Base-by-base conservation (phyloP, 2,329 filamentous ascomycete species). In the Ophiostoma australiae region DNA sequence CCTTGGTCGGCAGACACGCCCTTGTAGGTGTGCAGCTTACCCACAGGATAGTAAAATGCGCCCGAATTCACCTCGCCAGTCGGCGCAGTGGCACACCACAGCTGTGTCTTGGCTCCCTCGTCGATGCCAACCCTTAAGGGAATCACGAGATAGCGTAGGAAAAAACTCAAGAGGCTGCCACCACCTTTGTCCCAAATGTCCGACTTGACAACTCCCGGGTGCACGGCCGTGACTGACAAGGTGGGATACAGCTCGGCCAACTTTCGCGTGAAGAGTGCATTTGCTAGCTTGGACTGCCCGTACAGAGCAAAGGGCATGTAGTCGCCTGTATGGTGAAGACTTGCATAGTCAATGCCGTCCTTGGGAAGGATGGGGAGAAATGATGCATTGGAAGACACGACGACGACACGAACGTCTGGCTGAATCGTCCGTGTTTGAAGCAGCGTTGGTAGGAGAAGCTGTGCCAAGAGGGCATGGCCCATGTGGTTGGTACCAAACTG, bases 401-500 rank as follows among this genome's bases (percentile, higher is more conserved):
- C 8, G 52, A 68, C 13, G 39, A 68, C 10, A 27, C 70, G 70
- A 23, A 70, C 69, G 35, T 70, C 17, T 66, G 23, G 11, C 58
- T 63, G 58, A 33, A 63, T 33, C 11, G 27, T 20, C 15, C 35
- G 58, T 17, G 58, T 70, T 11, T 75, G 71, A 20, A 73, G 70
- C 5, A 79, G 73, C 4, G 75, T 58, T 1, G 77, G 77, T 6
- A 76, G 70, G 13, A 83, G 74, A 1, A 80, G 76, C 66, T 80
- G 78, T 48, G 78, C 78, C 1, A 85, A 77, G 0, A 83, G 76
- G 1, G 81, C 81, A 70, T 84, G 83, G 27, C 82, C 82, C 27
- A 85, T 73, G 75, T 84, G 82, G 73, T 85, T 85, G 8, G 80
- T 82, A 8, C 80, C 82, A 72, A 84, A 83, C 70, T 83, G 80